These are phyloP conservation scores for Plantago major DNA, from an alignment of 257 asterid genomes.

Conservation along the genomic window DNA sequence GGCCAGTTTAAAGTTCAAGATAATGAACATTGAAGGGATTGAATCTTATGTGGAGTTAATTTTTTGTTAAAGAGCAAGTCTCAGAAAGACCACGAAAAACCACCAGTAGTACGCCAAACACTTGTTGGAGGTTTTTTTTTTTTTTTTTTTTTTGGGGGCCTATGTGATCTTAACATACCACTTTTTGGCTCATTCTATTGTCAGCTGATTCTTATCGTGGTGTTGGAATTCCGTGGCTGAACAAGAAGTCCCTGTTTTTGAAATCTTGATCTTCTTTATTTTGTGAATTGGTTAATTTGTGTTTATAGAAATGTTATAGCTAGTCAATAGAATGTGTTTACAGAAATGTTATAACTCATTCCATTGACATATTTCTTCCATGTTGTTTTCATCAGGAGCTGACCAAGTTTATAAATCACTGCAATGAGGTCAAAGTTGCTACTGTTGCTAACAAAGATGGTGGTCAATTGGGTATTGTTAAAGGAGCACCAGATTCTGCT, in stretches of 20 bases:
- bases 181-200: too few species aligned
- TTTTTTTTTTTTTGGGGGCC: too few species aligned
- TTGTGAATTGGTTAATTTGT: neutral
- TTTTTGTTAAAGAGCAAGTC: too few species aligned
- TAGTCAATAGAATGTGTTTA: neutral
- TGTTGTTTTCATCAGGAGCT: conserved; percentile 34
- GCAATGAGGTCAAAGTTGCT: conserved; percentile 65
- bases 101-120: too few species aligned
- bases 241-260: neutral
- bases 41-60: too few species aligned
- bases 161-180: too few species aligned
- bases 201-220: too few species aligned
- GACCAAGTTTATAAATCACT: conserved; percentile 42
- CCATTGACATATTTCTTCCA: neutral
- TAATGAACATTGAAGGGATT: too few species aligned
- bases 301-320: neutral
- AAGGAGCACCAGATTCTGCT: conserved; percentile 40
- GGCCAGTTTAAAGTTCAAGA: too few species aligned
- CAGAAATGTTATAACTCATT: neutral
- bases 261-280: neutral
- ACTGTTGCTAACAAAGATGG: conserved; percentile 86
- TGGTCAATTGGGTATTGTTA: conserved; percentile 72
- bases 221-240: neutral
- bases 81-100: too few species aligned
- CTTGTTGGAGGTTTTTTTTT: too few species aligned